A percentile compares a stretch with the other conserved stretches of the same genome.
Conservation (phyloP, 2,329 filamentous ascomycete species). For the Ophiocordyceps camponoti-saundersi region DNA sequence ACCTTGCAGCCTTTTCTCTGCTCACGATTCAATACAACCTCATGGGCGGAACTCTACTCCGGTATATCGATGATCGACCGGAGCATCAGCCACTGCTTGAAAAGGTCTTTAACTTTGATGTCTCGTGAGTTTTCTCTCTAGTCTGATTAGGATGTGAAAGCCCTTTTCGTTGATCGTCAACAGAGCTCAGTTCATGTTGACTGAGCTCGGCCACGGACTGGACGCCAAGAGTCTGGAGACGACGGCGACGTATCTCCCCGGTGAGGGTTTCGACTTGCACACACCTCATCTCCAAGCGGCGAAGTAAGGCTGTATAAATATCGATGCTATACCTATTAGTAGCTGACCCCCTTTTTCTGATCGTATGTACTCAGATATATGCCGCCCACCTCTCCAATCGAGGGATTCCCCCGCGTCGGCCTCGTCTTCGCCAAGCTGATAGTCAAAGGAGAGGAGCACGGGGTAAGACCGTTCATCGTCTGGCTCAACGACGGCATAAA, state of each 20-base stretch:
- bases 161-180: background rate
- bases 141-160: background rate
- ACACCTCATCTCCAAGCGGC: background rate
- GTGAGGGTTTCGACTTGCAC: background rate
- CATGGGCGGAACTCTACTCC: background rate
- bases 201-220: background rate
- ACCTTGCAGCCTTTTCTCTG: background rate
- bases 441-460: background rate
- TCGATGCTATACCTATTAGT: too few species aligned
- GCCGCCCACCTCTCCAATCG: background rate
- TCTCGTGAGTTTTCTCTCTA: background rate
- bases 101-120: background rate
- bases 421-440: background rate
- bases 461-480: background rate
- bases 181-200: background rate
- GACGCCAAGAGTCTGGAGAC: background rate
- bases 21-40: background rate
- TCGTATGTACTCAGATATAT: too few species aligned
- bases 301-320: background rate
- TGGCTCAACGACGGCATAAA: background rate
- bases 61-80: background rate
- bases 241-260: background rate
- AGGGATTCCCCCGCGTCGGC: background rate
- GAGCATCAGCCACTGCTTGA: background rate
- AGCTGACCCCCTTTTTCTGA: too few species aligned